Evolutionary conservation across 805 yeast species (phyloP).

Genomic region (Pichia rugopelliculosa): DNA sequence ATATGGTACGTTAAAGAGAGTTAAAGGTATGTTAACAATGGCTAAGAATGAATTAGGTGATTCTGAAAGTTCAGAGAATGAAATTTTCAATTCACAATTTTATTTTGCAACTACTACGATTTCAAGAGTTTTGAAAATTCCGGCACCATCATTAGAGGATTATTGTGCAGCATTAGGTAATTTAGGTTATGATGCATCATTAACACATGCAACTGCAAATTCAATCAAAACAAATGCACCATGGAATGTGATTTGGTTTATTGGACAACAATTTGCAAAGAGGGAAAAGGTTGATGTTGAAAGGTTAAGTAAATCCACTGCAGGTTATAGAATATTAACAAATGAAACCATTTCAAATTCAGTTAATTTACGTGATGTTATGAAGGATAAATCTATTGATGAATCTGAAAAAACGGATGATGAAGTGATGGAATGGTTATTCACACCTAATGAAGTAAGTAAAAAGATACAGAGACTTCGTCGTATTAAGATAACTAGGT

Average conservation of each 20-base stretch:
- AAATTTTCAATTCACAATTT: constrained; percentile 47
- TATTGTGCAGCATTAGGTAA: constrained; percentile 78
- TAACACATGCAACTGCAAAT: constrained; percentile 84
- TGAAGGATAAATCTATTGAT: constrained; percentile 5
- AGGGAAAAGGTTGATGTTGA: constrained; percentile 34
- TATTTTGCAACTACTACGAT: constrained; percentile 76
- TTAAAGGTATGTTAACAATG: constrained; percentile 86
- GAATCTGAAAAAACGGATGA: constrained; percentile 16
- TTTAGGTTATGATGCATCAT: constrained; percentile 71
- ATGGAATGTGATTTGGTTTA: constrained; percentile 67
- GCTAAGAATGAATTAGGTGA: constrained; percentile 59
- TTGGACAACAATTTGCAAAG: constrained; percentile 57
- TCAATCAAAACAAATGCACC: constrained; percentile 89
- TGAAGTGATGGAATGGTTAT: constrained; percentile 36
- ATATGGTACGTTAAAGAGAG: constrained; percentile 76
- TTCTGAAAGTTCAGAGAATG: constrained; percentile 4
- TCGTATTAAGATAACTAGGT: constrained; percentile 74
- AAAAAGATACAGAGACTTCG: constrained; percentile 53
- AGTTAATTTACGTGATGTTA: constrained; percentile 23
- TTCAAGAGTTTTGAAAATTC: constrained; percentile 68
- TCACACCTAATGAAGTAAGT: constrained; percentile 55
- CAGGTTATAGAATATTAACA: constrained; percentile 52
- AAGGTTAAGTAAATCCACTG: constrained; percentile 41
- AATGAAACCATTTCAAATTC: constrained; percentile 32
- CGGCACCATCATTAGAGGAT: constrained; percentile 71